Percentiles rank a stretch among this genome's conserved stretches.
These are phyloP conservation scores for Glycine soja DNA, from an alignment of 306 rosid species.

Conservation along the genomic window DNA sequence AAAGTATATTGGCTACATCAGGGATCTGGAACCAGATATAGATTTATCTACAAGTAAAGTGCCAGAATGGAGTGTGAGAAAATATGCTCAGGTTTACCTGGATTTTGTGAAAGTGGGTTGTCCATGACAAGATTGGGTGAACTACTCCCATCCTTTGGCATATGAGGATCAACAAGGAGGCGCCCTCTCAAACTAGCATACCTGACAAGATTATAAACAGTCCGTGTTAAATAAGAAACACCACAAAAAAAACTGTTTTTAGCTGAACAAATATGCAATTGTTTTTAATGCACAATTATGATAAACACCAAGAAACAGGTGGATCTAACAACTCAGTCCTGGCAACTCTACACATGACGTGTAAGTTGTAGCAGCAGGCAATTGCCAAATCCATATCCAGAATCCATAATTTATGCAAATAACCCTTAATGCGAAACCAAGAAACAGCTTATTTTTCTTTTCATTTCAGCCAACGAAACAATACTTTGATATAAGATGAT, in stretches of 20 bases:
- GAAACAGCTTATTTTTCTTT: slow-evolving; percentile 31
- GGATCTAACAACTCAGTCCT: slow-evolving; percentile 13
- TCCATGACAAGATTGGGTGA: slow-evolving; percentile 77
- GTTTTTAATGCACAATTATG: slow-evolving; percentile 20
- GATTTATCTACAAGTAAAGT: too few species aligned
- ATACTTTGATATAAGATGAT: slow-evolving; percentile 9
- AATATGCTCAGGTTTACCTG: slow-evolving; percentile 63
- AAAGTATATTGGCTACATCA: not conserved
- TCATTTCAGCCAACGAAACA: slow-evolving; percentile 21
- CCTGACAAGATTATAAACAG: slow-evolving; percentile 42
- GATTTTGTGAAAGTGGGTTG: slow-evolving; percentile 96
- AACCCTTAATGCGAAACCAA: slow-evolving; percentile 29
- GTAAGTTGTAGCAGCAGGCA: not conserved
- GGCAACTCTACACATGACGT: not conserved
- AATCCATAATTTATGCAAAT: slow-evolving; percentile 28
- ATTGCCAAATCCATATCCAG: slow-evolving; percentile 7
- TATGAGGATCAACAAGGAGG: slow-evolving; percentile 91
- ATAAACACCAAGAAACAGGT: slow-evolving; percentile 37
- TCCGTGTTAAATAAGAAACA: too few species aligned
- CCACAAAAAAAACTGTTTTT: too few species aligned
- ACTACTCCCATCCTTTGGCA: slow-evolving; percentile 69
- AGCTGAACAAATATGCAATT: slow-evolving; percentile 27
- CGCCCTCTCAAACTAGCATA: slow-evolving; percentile 91
- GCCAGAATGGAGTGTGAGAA: slow-evolving; percentile 15
- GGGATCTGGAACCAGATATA: too few species aligned